phyloP scores from a whole-genome alignment of 805 yeast species.

The Wickerhamiella domercqiae region DNA sequence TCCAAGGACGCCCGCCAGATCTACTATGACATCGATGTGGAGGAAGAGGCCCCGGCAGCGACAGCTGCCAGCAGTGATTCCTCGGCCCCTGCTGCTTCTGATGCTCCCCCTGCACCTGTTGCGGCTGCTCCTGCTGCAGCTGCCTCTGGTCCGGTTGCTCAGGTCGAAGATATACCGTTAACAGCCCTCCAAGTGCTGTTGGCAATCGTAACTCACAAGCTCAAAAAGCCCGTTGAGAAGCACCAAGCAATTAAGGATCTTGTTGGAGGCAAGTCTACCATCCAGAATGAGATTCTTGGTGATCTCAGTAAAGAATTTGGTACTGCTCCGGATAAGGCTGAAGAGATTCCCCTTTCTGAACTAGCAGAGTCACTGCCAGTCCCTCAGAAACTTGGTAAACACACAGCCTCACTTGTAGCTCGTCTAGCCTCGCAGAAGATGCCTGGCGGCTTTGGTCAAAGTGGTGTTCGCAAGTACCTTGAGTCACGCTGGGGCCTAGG shows the following conservation, averaged over 20 bases:
- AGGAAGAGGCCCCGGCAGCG: slow-evolving; percentile 18
- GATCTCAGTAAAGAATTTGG: slow-evolving; percentile 98
- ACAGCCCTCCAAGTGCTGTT: slow-evolving; percentile 71
- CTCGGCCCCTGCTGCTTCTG: slow-evolving; percentile 41
- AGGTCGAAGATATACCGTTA: slow-evolving; percentile 79
- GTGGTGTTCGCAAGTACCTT: slow-evolving; percentile 82
- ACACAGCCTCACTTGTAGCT: slow-evolving; percentile 73
- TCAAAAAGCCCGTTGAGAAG: slow-evolving; percentile 82
- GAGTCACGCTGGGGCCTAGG: slow-evolving; percentile 88
- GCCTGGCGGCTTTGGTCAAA: slow-evolving; percentile 98
- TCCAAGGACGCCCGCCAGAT: slow-evolving; percentile 93
- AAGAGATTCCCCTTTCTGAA: slow-evolving; percentile 91
- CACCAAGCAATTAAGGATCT: slow-evolving; percentile 92
- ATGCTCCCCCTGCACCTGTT: slow-evolving; percentile 44
- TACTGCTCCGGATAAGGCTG: slow-evolving; percentile 96
- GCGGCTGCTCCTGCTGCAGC: slow-evolving; percentile 50
- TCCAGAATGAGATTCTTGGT: slow-evolving; percentile 96
- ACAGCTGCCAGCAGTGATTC: slow-evolving; percentile 23
- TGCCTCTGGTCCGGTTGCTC: slow-evolving; percentile 65
- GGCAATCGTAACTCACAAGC: slow-evolving; percentile 85
- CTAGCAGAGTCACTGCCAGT: slow-evolving; percentile 93
- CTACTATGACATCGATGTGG: slow-evolving; percentile 53
- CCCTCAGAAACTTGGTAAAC: slow-evolving; percentile 81
- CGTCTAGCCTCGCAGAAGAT: slow-evolving; percentile 90
- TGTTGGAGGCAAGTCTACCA: slow-evolving; percentile 97